These are phyloP conservation scores for Colletotrichum melonis DNA, from an alignment of 2,329 filamentous ascomycete genomes.

Conservation along the genomic window DNA sequence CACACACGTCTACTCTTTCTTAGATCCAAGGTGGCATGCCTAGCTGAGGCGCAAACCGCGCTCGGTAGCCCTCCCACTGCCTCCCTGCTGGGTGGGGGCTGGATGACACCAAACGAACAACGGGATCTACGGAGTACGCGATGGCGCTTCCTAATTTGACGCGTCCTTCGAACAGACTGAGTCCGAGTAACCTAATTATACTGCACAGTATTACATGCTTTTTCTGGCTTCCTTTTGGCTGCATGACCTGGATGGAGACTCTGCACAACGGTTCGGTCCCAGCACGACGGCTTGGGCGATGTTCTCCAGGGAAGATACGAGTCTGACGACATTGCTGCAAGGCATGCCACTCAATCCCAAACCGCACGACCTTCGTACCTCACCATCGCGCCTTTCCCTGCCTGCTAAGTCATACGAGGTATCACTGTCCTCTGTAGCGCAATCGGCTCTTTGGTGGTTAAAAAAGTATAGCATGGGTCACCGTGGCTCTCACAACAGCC, in stretches of 20 bases:
- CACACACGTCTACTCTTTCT: not conserved
- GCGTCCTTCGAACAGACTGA: not conserved
- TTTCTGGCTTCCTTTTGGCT: not conserved
- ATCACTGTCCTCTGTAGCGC: slow-evolving; percentile 11
- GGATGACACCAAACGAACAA: not conserved
- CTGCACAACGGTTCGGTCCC: slow-evolving; percentile 17
- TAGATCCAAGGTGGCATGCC: not conserved
- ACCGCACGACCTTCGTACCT: slow-evolving; percentile 28
- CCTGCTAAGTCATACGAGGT: slow-evolving; percentile 21
- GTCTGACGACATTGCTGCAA: slow-evolving; percentile 30
- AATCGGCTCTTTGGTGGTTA: slow-evolving; percentile 4
- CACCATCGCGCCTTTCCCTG: slow-evolving; percentile 7
- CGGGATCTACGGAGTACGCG: not conserved
- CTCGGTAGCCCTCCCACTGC: not conserved
- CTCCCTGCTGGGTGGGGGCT: not conserved
- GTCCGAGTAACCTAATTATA: not conserved
- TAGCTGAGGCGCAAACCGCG: slow-evolving; percentile 13
- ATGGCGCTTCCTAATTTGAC: not conserved
- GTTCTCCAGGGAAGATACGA: slow-evolving; percentile 19
- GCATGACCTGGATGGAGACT: not conserved
- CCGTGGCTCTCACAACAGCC: not conserved
- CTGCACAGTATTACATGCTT: not conserved
- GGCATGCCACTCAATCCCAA: slow-evolving; percentile 28
- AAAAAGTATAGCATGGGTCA: slow-evolving; percentile 5
- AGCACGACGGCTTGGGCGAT: not conserved